phyloP scores from a whole-genome alignment of 1,139 yeast genomes.

The Geotrichum reessii region DNA sequence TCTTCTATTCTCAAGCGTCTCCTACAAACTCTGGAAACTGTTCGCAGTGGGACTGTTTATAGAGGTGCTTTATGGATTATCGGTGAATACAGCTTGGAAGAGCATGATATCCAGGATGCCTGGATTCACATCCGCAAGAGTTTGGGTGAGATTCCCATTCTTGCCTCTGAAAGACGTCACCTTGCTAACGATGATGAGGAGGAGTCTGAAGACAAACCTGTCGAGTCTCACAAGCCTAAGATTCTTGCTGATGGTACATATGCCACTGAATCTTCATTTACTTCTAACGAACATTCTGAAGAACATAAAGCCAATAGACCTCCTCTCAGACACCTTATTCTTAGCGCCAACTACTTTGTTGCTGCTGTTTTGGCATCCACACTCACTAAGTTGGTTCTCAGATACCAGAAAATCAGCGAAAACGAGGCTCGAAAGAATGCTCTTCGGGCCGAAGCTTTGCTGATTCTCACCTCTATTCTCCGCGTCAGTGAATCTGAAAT shows the following conservation, averaged over 20 bases:
- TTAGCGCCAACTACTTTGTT: conserved; percentile 85
- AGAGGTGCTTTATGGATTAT: conserved; percentile 94
- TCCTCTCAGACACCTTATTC: conserved; percentile 73
- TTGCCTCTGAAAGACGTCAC: conserved; percentile 60
- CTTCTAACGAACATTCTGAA: conserved; percentile 36
- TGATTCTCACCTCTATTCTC: conserved; percentile 84
- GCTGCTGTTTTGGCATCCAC: conserved; percentile 87
- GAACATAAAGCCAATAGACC: conserved; percentile 43
- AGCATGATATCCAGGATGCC: conserved; percentile 67
- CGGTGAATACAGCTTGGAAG: conserved; percentile 83
- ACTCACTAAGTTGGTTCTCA: conserved; percentile 77
- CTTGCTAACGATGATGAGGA: conserved; percentile 37
- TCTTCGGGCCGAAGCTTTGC: conserved; percentile 88
- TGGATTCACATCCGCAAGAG: conserved; percentile 84
- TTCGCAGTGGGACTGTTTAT: conserved; percentile 83
- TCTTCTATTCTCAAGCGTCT: conserved; percentile 60
- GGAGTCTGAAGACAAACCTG: conserved; percentile 30
- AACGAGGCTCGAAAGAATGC: conserved; percentile 60
- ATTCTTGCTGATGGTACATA: conserved; percentile 97
- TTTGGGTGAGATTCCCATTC: conserved; percentile 87
- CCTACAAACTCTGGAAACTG: conserved; percentile 54
- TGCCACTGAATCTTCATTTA: conserved; percentile 89
- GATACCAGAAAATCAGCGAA: conserved; percentile 58
- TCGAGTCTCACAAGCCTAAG: conserved; percentile 58
- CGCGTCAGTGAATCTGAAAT: conserved; percentile 83